Base-by-base conservation (phyloP, 1,139 yeast genomes). In the Taphrina flavorubra region DNA sequence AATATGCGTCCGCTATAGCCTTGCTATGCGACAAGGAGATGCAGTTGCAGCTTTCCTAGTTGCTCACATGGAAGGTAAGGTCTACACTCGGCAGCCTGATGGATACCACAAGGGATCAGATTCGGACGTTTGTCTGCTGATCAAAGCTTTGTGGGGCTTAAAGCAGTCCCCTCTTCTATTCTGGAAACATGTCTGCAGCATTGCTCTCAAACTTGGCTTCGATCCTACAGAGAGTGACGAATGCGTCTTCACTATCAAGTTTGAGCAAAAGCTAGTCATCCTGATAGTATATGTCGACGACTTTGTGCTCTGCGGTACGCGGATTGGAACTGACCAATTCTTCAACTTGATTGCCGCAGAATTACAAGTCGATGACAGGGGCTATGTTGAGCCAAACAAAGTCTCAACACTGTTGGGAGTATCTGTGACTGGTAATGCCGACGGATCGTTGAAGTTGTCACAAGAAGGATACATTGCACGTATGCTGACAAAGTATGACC, bases 391-490 rank as follows among this genome's bases (percentile, higher is more conserved):
- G 3, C 14, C 7, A 18, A 34, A 34, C 37, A 18, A 31, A 7
- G 25, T 25, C 36, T 51, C 55, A 10, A 51, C 11, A 25, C 55
- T 51, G 31, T 14, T 51, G 6, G 55, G 55, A 14, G 55, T 51
- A 6, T 51, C 55, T n/a, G 25, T 25, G 34, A n/a, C n/a, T n/a
- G 7, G 11, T 7, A 6, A 34, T 6, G 36, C 11, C 7, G 55
- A 51, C n/a, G 18, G 7, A 6, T n/a, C 10, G 6, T 7, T 51
- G 6, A 25, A 51, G 10, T 14, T 51, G 7, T 16, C 14, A 6
- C 55, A 51, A 18, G n/a, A 51, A 18, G 55, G 55, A 16, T 51
- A 51, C 25, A 51, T 51, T 51, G n/a, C n/a, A 1, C 37, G 36
- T 10, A 8, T 51, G 36, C 37, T 51, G 14, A 13, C 18, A 31